Conservation (phyloP, 257 asterid genomes). For the Solanum paucissectum region DNA sequence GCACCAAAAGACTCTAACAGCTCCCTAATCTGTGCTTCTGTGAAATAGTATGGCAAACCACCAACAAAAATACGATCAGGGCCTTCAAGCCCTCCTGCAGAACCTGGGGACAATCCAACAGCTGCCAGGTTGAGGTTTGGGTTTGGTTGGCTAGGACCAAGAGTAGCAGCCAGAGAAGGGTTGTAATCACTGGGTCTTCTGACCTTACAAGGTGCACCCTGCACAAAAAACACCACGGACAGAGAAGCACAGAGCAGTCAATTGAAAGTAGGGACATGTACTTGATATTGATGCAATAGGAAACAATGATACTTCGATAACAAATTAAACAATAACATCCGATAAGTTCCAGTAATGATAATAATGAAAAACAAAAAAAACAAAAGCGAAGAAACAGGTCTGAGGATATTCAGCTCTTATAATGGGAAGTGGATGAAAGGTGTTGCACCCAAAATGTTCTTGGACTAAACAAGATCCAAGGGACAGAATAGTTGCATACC, state of each 20-base stretch:
- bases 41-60: constrained; percentile 88
- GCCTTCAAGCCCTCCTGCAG: constrained; percentile 92
- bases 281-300: background rate
- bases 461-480: background rate
- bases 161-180: constrained; percentile 91
- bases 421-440: background rate
- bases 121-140: constrained; percentile 78
- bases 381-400: background rate
- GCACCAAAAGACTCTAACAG: constrained; percentile 94
- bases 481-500: background rate
- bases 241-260: background rate
- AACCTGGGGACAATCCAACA: constrained; percentile 84
- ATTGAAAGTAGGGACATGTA: background rate
- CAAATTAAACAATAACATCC: background rate
- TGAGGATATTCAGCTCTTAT: background rate
- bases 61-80: constrained; percentile 96
- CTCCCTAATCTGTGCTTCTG: constrained; percentile 88
- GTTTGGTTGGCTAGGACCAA: constrained; percentile 94
- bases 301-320: background rate
- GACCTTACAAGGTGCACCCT: constrained; percentile 98
- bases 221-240: background rate
- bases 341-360: background rate
- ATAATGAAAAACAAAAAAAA: background rate
- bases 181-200: constrained; percentile 95
- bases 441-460: background rate